Base-by-base conservation (phyloP, 2,329 filamentous ascomycete species). In the Calonectria pauciramosa region DNA sequence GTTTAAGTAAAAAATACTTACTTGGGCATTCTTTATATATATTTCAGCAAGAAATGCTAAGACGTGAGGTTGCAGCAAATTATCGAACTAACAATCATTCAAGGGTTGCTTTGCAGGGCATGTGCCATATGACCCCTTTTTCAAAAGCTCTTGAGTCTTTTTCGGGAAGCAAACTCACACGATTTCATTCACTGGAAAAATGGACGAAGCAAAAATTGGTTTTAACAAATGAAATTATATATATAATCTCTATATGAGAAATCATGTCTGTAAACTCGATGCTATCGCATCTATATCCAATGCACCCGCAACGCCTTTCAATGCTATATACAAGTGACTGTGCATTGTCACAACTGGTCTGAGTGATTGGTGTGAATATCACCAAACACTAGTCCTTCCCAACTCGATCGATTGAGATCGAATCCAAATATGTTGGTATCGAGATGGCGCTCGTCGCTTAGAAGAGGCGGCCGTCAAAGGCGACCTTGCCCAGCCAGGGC, bases 381-480 rank as follows among this genome's bases (percentile, higher is more conserved):
- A 54, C 26, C 68, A 72, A 75, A 38, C 28, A 70, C 41, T 59
- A 63, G 67, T 74, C 59, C 30, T 64, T 66, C 68, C 72, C 68
- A 72, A 74, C 78, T 80, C 70, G 70, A 72, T 77, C 75, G 67
- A 38, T 75, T 60, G 69, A 51, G 73, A 71, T 41, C 51, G 65
- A 76, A 74, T 77, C 74, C 54, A 72, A 65, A 65, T 49, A 63
- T 69, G 23, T 51, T 69, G 13, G 67, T 60, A 51, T 70, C 52
- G 68, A 32, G 16, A 68, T 67, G 56, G 18, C 8, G 32, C 7
- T 32, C 67, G 47, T 75, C 52, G 54, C 49, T 81, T 78, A 84
- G 23, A 86, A 84, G 23, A 86, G 69, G 72, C 80, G 82, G 30
- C 84, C 84, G 47, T 86, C 83, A 28, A 83, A 78, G 59, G 78